Base-by-base conservation (phyloP, 2,329 filamentous ascomycete genomes). In the Neofusicoccum parvum region DNA sequence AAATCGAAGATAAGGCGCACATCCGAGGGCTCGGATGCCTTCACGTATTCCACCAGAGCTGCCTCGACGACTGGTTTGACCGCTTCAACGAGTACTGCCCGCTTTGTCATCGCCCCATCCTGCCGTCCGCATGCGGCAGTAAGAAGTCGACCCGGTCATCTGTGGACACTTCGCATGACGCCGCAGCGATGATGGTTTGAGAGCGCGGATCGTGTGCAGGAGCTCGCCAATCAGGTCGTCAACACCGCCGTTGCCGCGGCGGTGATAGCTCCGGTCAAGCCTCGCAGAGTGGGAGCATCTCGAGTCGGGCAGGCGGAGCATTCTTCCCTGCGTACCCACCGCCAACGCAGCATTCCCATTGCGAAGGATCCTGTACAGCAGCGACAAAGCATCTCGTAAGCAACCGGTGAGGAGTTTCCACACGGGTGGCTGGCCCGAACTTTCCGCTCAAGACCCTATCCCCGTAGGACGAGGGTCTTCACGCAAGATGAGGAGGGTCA, bases 31-130 rank as follows among this genome's bases (percentile, higher is more conserved):
- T 79, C 3, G 69, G 68, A 17, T 79, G 76, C 65, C 70, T 70
- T 17, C 76, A 79, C 63, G 74, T 75, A 12, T 79, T 78, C 66
- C 76, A 79, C 54, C 70, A 75, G 49, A 66, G 69, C 6, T 79
- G 76, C 36, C 68, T 79, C 15, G 76, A 78, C 66, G 74, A 76
- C 49, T 79, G 76, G 76, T 79, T 74, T 62, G 69, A 68, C 32
- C 68, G 74, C 32, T 76, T 69, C 60, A 77, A 79, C 62, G 75
- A 78, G 39, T 76, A 71, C 65, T 79, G 76, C 66, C 76, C 76
- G 48, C 70, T 79, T 17, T 79, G 76, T 49, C 76, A 78, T 56
- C 67, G 73, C 17, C 70, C 75, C 9, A 79, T 79, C 45, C 71
- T 78, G 62, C 73, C 74, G 41, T 64, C 62, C 14, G 39, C 27